A percentile compares a stretch with the other conserved stretches of the same genome.
Conservation (phyloP, 225 moss, liverwort and hornwort species). For the Straminergon stramineum region DNA sequence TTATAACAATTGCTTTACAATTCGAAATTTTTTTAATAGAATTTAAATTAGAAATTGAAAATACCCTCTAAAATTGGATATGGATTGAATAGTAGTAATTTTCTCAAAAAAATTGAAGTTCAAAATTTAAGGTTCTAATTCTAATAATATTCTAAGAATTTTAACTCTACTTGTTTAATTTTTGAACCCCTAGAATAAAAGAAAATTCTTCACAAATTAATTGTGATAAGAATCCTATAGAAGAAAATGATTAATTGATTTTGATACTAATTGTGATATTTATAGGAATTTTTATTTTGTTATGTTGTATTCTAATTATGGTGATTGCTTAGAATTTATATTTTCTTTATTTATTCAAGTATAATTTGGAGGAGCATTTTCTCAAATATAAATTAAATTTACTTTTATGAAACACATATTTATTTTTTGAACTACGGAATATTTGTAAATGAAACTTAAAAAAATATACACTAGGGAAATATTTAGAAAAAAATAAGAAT, state of each 20-base stretch:
- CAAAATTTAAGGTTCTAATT: background rate
- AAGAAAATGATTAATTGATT: background rate
- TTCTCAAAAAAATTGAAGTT: background rate
- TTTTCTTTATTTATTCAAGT: background rate
- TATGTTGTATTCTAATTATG: background rate
- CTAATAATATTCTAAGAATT: no score
- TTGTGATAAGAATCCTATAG: background rate
- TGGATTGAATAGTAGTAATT: background rate
- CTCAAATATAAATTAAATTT: background rate
- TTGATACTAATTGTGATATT: background rate
- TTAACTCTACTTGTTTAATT: background rate
- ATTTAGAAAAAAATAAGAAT: background rate
- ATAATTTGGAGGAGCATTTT: background rate
- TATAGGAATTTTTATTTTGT: rapidly evolving
- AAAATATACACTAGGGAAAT: background rate
- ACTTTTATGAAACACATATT: background rate
- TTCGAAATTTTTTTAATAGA: rapidly evolving
- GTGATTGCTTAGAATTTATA: background rate
- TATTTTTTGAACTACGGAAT: background rate
- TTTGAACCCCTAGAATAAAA: background rate
- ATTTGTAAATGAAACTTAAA: background rate
- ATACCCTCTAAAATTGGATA: background rate
- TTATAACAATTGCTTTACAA: background rate
- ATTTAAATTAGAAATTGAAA: background rate
- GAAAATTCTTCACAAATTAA: background rate